phyloP scores from a whole-genome alignment of 257 asterid genomes.

The Fraxinus americana region DNA sequence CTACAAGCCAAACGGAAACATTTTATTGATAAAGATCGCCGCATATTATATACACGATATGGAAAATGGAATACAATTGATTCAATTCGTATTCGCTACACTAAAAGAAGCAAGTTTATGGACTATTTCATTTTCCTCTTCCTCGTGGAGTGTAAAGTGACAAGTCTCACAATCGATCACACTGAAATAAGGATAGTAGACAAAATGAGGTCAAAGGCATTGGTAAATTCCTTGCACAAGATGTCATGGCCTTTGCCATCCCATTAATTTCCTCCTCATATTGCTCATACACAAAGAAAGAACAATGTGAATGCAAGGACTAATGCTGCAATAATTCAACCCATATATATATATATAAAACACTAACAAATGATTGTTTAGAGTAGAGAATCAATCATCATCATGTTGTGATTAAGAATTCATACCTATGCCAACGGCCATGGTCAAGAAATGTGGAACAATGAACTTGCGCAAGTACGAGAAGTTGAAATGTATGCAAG shows the following conservation, averaged over 20 bases:
- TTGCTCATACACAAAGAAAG: constrained; percentile 78
- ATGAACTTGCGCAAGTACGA: constrained; percentile 63
- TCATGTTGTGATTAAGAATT: constrained; percentile 4
- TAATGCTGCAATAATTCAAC: constrained; percentile 54
- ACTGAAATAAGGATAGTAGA: too few species aligned
- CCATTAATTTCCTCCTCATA: constrained; percentile 73
- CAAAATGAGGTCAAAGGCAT: constrained; percentile 7
- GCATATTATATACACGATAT: too few species aligned
- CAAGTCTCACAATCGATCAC: too few species aligned
- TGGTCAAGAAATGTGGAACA: constrained; percentile 47
- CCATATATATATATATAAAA: neutral
- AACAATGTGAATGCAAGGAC: constrained; percentile 63
- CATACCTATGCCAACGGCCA: constrained; percentile 70
- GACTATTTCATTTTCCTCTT: too few species aligned
- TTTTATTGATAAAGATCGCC: too few species aligned
- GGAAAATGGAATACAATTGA: too few species aligned
- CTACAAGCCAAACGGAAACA: too few species aligned
- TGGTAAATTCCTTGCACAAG: constrained; percentile 31
- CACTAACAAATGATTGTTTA: constrained; percentile 1
- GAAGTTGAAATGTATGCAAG: constrained; percentile 25
- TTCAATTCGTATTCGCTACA: too few species aligned
- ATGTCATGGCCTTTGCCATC: constrained; percentile 23
- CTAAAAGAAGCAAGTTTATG: too few species aligned
- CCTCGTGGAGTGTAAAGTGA: too few species aligned
- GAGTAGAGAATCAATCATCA: constrained; percentile 3